phyloP scores from a whole-genome alignment of 495 filamentous ascomycete genomes.

The Lophium mytilinum region DNA sequence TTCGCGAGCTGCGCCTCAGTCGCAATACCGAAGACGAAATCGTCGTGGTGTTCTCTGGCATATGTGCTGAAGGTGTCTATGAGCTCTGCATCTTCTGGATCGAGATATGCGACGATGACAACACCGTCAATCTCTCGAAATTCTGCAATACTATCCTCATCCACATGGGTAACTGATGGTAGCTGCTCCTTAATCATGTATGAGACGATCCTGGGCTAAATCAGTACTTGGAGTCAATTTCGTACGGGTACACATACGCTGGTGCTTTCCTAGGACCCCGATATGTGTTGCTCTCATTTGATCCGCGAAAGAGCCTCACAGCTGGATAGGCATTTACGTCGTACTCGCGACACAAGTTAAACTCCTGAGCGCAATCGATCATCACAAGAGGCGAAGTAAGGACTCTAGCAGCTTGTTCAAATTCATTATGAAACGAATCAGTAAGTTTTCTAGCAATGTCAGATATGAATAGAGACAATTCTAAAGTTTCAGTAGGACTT shows the following conservation, averaged over 20 bases:
- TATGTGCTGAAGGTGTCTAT: slow-evolving; percentile 18
- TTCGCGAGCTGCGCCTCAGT: slow-evolving; percentile 15
- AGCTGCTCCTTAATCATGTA: slow-evolving; percentile 36
- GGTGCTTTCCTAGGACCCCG: slow-evolving; percentile 1
- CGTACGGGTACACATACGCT: slow-evolving; percentile 4
- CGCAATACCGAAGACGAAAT: slow-evolving; percentile 38
- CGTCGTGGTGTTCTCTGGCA: slow-evolving; percentile 33
- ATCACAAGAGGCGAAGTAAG: slow-evolving; percentile 14
- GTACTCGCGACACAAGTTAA: slow-evolving; percentile 35
- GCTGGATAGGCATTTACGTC: slow-evolving; percentile 41
- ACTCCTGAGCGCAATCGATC: slow-evolving; percentile 34
- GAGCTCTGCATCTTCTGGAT: slow-evolving; percentile 19
- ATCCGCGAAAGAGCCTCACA: slow-evolving; percentile 38
- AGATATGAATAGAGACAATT: background rate
- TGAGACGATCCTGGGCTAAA: slow-evolving; percentile 30
- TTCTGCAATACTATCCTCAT: slow-evolving; percentile 20
- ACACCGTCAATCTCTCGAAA: slow-evolving; percentile 38
- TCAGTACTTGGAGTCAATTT: too few species aligned
- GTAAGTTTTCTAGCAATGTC: background rate
- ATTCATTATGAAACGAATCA: slow-evolving; percentile 32
- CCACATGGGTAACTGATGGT: slow-evolving; percentile 31
- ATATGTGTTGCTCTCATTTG: slow-evolving; percentile 7
- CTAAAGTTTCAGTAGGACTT: too few species aligned
- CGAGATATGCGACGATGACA: slow-evolving; percentile 38
- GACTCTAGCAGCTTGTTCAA: slow-evolving; percentile 17